phyloP scores from a whole-genome alignment of 108 stramenopile species.

The Cyclotella choctawhatcheeana region DNA sequence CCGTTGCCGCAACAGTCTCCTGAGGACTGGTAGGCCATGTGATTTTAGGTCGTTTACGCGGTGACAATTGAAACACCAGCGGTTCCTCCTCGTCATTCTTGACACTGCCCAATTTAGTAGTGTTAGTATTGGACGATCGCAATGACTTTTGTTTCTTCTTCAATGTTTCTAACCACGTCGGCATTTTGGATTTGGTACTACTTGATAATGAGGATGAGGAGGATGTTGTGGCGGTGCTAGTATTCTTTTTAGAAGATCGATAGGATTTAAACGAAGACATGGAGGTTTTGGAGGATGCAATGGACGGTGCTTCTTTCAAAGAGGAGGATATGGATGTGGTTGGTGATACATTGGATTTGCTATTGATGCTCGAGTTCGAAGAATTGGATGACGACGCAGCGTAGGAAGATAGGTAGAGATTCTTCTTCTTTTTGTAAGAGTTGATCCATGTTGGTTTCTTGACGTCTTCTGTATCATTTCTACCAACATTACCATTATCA shows the following conservation, averaged over 20 bases:
- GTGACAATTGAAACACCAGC: conserved; percentile 14
- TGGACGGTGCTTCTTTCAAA: no score
- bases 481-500: neutral
- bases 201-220: no score
- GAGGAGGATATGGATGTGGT: neutral
- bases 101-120: neutral
- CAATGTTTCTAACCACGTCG: conserved; percentile 43
- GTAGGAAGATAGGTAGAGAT: conserved; percentile 15
- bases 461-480: neutral
- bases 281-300: neutral
- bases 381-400: no score
- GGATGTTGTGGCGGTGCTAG: no score
- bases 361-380: conserved; percentile 2
- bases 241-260: no score
- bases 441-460: conserved; percentile 14
- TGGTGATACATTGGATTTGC: neutral
- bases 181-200: conserved; percentile 22
- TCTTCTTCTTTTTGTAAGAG: conserved; percentile 36
- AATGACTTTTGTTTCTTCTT: conserved; percentile 41
- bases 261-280: neutral
- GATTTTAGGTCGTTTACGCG: conserved; percentile 29
- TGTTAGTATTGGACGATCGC: conserved; percentile 13
- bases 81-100: neutral
- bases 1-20: neutral
- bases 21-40: conserved; percentile 34